Base-by-base conservation (phyloP, 495 filamentous ascomycete species). In the Lasiosphaeria miniovina region DNA sequence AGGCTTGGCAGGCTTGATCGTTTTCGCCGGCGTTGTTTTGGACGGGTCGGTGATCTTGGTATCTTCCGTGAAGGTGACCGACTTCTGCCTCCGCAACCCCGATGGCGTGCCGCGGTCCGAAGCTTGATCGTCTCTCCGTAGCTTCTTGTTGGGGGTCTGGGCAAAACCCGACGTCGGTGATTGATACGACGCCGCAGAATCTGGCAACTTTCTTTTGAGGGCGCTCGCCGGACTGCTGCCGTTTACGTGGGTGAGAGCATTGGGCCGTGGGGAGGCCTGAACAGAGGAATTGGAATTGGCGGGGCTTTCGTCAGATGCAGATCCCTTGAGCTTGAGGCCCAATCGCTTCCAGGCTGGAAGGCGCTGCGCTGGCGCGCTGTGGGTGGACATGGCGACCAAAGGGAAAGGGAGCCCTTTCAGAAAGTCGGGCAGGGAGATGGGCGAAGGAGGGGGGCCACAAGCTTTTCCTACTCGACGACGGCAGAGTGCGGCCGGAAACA, bases 291-390 rank as follows among this genome's bases (percentile, higher is more conserved):
- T 53, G n/a, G 58, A 55, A 59, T 60, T 57, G 49, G 59, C 52
- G 41, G 65, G 52, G 58, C 55, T 63, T 66, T 82, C 80, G 43
- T 78, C 77, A 61, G 79, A 82, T 68, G 72, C 72, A 70, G 75
- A 59, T 58, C 68, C 72, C 67, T 90, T 91, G 72, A 88, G 80
- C 80, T 90, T 88, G 68, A 90, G 77, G 52, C 86, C 89, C 69
- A 91, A 74, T 76, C 87, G 82, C 74, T 90, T 90, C 88, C 87
- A 90, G 55, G 88, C 86, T 17, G 88, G 88, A 50, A 89, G 77
- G 68, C 79, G 81, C 60, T 62, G 60, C 51, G 60, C 60, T 62
- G 24, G 24, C 24, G 24, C 49, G 54, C 53, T 58, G 65, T 75
- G 71, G 63, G 69, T 68, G 65, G 68, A 73, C 70, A 72, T 74